phyloP scores from a whole-genome alignment of 2,329 filamentous ascomycete genomes.

The Malbranchea zuffiana region DNA sequence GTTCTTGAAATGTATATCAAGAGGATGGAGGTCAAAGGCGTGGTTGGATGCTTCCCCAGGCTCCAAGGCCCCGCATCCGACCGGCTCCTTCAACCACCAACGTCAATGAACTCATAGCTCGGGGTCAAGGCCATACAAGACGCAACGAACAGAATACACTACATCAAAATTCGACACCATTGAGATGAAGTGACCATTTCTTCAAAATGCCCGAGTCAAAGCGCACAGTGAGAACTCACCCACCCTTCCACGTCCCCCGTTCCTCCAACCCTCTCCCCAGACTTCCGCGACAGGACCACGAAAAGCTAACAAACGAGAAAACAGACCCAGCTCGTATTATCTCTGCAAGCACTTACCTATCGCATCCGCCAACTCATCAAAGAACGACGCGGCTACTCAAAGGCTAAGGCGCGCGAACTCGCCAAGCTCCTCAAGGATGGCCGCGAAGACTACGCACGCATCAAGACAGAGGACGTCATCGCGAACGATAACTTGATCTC shows the following conservation, averaged over 20 bases:
- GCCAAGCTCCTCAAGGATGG: conserved; percentile 17
- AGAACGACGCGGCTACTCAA: conserved; percentile 17
- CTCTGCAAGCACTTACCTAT: conserved; percentile 16
- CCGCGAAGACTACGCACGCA: conserved; percentile 17
- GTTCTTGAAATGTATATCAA: too few relatives aligned
- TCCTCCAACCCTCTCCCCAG: neutral
- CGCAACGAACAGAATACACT: too few relatives aligned
- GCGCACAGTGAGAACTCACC: conserved; percentile 13
- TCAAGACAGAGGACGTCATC: conserved; percentile 19
- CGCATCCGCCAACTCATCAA: conserved; percentile 18
- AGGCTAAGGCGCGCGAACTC: conserved; percentile 17
- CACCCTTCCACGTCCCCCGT: neutral
- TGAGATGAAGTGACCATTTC: too few relatives aligned
- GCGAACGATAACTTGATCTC: conserved; percentile 17
- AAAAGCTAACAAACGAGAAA: neutral
- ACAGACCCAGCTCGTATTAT: conserved; percentile 16
- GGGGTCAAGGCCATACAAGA: too few relatives aligned
- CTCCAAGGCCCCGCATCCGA: too few relatives aligned
- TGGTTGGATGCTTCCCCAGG: too few relatives aligned
- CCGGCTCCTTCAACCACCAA: too few relatives aligned
- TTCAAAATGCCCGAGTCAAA: conserved; percentile 16
- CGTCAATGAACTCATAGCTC: too few relatives aligned
- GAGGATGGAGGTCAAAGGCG: too few relatives aligned
- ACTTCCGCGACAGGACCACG: neutral
- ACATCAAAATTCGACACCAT: too few relatives aligned